Base-by-base conservation (phyloP, 2,329 filamentous ascomycete genomes). In the Apiospora hydei region DNA sequence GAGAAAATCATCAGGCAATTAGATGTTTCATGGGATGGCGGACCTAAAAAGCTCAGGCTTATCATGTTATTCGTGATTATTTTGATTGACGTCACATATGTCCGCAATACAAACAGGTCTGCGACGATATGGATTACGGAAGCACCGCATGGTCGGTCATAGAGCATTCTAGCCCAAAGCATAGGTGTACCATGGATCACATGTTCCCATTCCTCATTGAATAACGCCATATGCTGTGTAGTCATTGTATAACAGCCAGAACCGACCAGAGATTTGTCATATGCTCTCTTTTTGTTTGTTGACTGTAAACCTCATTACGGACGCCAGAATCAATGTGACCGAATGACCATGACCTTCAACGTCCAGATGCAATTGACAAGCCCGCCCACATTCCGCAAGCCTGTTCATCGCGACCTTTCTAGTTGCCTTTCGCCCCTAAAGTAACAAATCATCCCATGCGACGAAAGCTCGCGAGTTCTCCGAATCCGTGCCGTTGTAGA, bases 361-460 rank as follows among this genome's bases (percentile, higher is more conserved):
- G 87, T 89, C 87, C 88, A 89, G 88, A 89, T 90, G 88, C 88
- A 89, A 80, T 87, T 87, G 87, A 85, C 85, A 86, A 88, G 86
- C 86, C 86, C 87, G 86, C 85, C 86, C 84, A 85, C 81, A 85
- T 82, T 79, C 79, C 83, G 84, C 80, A 70, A 80, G 80, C 82
- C 68, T 69, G 68, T 69, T 44, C 34, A 47, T 30, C 30, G 79
- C 82, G 83, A 82, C 81, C 83, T 85, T 83, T 80, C 78, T 77
- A 77, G 74, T 75, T 78, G 71, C 75, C 69, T 71, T 67, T 73
- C 70, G 76, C 71, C 73, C 73, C 74, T 74, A 77, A 79, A 78
- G 75, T 73, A 72, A 76, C 75, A 70, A 72, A 72, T 71, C 72
- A 46, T 49, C 67, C 53, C 71, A 44, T 71, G 57, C 57, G 57